Percentiles rank a stretch among this genome's conserved stretches.
Conservation (phyloP, 106 monocot species). For the Agapanthus africanus region DNA sequence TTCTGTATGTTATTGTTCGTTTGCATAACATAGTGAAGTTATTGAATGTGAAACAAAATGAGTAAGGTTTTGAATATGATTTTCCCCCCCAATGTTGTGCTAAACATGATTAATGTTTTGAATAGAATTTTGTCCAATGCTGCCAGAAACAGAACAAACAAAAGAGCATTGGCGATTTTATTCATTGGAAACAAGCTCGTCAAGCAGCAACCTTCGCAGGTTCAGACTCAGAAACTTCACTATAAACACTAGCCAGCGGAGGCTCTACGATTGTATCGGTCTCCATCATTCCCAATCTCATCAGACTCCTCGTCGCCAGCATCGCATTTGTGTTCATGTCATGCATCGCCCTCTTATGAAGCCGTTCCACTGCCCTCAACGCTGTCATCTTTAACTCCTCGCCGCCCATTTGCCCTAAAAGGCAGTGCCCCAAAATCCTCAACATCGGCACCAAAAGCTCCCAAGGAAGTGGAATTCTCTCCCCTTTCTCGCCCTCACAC, state of each 20-base stretch:
- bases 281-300: slow-evolving; percentile 29
- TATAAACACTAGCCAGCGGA: slow-evolving; percentile 3
- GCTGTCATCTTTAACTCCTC: slow-evolving; percentile 34
- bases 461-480: slow-evolving; percentile 66
- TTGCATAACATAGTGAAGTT: too few species aligned
- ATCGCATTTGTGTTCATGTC: slow-evolving; percentile 40
- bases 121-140: too few species aligned
- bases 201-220: too few species aligned
- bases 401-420: slow-evolving; percentile 23
- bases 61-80: too few species aligned
- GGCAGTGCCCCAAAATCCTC: slow-evolving; percentile 61
- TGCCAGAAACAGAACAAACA: too few species aligned
- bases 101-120: too few species aligned
- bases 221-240: not conserved
- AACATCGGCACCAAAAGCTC: slow-evolving; percentile 56
- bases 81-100: too few species aligned
- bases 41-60: too few species aligned
- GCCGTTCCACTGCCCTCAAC: slow-evolving; percentile 20
- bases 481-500: slow-evolving; percentile 9
- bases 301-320: slow-evolving; percentile 50
- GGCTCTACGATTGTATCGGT: slow-evolving; percentile 25
- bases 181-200: too few species aligned
- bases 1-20: too few species aligned
- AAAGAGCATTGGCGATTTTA: too few species aligned
- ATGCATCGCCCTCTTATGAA: slow-evolving; percentile 44